Evolutionary conservation across 2,329 filamentous ascomycete species (phyloP).

Genomic region (Xylariaceae sp.): DNA sequence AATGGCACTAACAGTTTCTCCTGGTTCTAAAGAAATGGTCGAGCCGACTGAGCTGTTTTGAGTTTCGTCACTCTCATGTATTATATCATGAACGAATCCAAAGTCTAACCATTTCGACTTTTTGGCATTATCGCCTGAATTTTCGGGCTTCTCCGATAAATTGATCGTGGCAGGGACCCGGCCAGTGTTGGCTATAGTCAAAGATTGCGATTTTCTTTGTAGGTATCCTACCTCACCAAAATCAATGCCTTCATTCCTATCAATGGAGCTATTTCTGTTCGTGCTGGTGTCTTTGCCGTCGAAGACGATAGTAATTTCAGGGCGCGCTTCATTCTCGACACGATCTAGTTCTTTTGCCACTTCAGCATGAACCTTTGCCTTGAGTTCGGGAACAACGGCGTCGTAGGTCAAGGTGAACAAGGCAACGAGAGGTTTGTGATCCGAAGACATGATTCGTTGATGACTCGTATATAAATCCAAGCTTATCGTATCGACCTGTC

Average conservation of each 20-base stretch:
- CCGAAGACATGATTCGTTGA: conserved; percentile 84
- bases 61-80: conserved; percentile 12
- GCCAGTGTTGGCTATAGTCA: conserved; percentile 92
- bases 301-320: conserved; percentile 76
- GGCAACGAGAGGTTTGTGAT: conserved; percentile 88
- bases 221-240: conserved; percentile 74
- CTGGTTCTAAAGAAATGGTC: conserved; percentile 71
- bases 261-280: conserved; percentile 34
- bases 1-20: conserved; percentile 71
- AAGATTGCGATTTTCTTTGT: conserved; percentile 57
- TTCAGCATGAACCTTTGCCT: conserved; percentile 78
- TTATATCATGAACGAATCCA: conserved; percentile 18
- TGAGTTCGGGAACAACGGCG: conserved; percentile 78
- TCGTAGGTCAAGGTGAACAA: conserved; percentile 83
- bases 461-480: conserved; percentile 76
- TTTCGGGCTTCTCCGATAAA: conserved; percentile 69
- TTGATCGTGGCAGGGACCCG: conserved; percentile 73
- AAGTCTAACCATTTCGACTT: conserved; percentile 27
- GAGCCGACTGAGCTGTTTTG: conserved; percentile 33
- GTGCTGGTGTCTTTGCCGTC: conserved; percentile 50
- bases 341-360: conserved; percentile 85
- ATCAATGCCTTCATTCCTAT: conserved; percentile 59
- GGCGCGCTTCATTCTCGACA: conserved; percentile 85
- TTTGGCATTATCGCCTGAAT: conserved; percentile 37
- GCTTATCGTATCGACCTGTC: conserved; percentile 50